These are phyloP conservation scores for Cercophora newfieldiana DNA, from an alignment of 495 filamentous ascomycete genomes.

Conservation along the genomic window DNA sequence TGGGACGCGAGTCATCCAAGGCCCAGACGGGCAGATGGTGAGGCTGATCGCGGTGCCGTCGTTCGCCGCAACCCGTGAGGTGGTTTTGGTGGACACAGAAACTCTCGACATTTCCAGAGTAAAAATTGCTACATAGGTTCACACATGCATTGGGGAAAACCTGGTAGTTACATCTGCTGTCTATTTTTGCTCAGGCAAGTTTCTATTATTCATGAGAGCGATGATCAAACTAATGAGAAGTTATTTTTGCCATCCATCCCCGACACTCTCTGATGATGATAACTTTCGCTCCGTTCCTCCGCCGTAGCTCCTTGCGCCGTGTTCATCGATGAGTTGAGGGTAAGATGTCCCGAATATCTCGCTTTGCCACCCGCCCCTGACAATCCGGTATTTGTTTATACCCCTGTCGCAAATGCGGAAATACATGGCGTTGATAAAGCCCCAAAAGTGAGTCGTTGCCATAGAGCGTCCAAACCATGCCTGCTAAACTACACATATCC, in stretches of 20 bases:
- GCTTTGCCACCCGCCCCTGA: not conserved
- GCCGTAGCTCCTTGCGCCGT: not conserved
- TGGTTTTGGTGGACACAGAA: slow-evolving; percentile 85
- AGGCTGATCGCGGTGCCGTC: slow-evolving; percentile 76
- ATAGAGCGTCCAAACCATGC: not conserved
- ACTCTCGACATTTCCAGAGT: slow-evolving; percentile 76
- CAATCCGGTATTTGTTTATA: not conserved
- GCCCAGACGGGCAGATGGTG: slow-evolving; percentile 64
- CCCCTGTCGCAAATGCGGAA: not conserved
- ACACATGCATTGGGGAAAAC: not conserved
- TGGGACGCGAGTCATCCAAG: slow-evolving; percentile 66
- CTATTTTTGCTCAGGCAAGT: not conserved
- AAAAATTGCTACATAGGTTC: slow-evolving; percentile 34
- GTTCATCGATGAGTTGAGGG: too few relatives aligned
- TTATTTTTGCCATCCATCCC: not conserved
- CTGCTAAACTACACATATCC: not conserved
- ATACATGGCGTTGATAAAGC: not conserved
- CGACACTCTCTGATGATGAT: not conserved
- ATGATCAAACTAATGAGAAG: too few relatives aligned
- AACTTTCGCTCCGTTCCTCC: not conserved
- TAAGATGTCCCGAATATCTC: not conserved
- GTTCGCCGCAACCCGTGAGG: slow-evolving; percentile 75
- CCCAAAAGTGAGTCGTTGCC: not conserved
- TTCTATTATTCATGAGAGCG: not conserved
- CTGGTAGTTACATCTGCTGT: not conserved